A percentile compares a stretch with the other conserved stretches of the same genome.
Evolutionary conservation across 305 asterid species (phyloP).

Genomic region (Solanum hybrid): DNA sequence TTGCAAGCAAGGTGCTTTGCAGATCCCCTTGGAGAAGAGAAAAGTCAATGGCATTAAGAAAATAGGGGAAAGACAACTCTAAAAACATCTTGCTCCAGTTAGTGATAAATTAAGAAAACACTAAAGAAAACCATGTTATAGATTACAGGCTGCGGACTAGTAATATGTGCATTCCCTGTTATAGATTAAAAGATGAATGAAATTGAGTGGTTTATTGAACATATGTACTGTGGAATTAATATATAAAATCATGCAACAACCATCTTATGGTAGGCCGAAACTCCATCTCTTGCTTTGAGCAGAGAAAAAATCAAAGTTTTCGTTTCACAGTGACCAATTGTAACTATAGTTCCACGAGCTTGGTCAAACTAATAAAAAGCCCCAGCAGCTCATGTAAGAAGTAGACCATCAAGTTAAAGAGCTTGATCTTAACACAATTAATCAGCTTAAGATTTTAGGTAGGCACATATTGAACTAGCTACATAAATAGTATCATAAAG

Average conservation of each 20-base stretch:
- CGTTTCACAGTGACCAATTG: background rate
- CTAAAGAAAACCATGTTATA: background rate
- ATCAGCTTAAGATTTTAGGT: background rate
- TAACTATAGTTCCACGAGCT: background rate
- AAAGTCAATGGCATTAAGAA: background rate
- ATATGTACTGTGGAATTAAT: background rate
- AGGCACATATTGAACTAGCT: background rate
- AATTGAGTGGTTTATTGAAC: background rate
- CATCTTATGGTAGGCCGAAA: background rate
- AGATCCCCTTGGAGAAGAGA: constrained; percentile 57
- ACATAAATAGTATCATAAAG: constrained; percentile 10
- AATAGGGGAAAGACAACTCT: background rate
- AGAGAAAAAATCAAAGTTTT: background rate
- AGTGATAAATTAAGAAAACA: background rate
- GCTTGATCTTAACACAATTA: background rate
- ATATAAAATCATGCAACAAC: background rate
- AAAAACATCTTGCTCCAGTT: background rate
- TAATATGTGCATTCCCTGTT: background rate
- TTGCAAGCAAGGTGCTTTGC: constrained; percentile 82
- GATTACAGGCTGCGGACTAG: background rate
- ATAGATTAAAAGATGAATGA: background rate
- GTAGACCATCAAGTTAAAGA: background rate
- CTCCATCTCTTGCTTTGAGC: background rate
- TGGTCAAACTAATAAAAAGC: background rate
- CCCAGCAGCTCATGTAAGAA: background rate